Percentiles rank a stretch among this genome's conserved stretches.
phyloP scores from a whole-genome alignment of 2,329 filamentous ascomycete genomes.

The Botrytis deweyae region DNA sequence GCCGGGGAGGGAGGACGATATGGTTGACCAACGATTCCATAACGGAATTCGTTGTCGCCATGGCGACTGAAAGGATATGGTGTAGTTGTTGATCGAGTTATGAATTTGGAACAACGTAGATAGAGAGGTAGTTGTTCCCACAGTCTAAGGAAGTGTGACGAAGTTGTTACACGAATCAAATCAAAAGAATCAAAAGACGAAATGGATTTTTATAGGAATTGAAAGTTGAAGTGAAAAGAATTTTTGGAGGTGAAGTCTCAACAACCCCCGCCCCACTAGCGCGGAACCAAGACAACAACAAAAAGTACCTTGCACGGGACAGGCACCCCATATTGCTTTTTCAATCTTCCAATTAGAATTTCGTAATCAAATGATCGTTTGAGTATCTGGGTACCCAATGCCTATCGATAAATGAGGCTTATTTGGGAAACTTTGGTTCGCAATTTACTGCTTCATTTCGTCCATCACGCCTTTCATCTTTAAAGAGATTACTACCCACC shows the following conservation, averaged over 20 bases:
- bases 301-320: not conserved
- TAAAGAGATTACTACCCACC: not conserved
- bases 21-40: slow-evolving; percentile 30
- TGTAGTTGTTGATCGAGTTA: not conserved
- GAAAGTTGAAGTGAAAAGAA: not conserved
- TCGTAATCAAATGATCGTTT: not conserved
- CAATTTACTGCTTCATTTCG: not conserved
- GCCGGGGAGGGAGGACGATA: slow-evolving; percentile 27
- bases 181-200: not conserved
- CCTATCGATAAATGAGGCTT: not conserved
- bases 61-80: not conserved
- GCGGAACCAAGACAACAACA: not conserved
- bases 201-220: not conserved
- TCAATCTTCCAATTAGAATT: not conserved
- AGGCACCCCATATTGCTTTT: not conserved
- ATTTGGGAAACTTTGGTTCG: not conserved
- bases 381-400: not conserved
- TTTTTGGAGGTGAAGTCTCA: not conserved
- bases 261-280: not conserved
- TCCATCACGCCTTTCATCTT: not conserved
- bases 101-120: not conserved
- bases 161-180: not conserved
- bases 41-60: slow-evolving; percentile 8
- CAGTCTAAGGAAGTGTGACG: not conserved
- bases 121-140: not conserved